Conservation (phyloP, 345 rosid genomes). For the Eucalyptus marginata region DNA sequence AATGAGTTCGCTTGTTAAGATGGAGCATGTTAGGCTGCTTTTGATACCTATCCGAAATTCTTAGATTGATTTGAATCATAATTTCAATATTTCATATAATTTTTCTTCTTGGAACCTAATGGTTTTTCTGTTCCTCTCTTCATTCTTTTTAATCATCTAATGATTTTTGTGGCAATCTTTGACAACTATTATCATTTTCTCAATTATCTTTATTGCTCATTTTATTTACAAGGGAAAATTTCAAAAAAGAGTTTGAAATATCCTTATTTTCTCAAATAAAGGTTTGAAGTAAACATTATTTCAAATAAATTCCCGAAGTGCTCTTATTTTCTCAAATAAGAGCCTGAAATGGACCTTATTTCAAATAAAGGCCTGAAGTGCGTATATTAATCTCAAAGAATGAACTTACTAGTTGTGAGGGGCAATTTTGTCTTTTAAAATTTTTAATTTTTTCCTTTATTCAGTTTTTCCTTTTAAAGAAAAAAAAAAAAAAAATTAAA, state of each 20-base stretch:
- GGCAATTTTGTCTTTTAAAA: too few species aligned
- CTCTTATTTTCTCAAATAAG: too few species aligned
- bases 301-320: rapidly evolving
- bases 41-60: neutral
- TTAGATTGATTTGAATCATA: neutral
- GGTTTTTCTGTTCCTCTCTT: neutral
- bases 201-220: too few species aligned
- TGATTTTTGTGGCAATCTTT: neutral
- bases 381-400: too few species aligned
- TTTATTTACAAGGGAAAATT: too few species aligned
- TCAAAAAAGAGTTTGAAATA: too few species aligned
- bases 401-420: too few species aligned
- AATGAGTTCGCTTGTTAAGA: neutral
- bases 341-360: rapidly evolving
- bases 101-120: neutral
- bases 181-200: neutral
- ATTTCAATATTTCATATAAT: neutral
- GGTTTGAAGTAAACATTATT: too few species aligned
- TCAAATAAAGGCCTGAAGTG: rapidly evolving
- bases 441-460: rapidly evolving
- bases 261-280: too few species aligned
- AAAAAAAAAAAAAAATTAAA: too few species aligned
- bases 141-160: neutral
- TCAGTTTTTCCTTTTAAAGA: too few species aligned
- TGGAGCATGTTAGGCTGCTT: neutral